Base-by-base conservation (phyloP, 306 rosid genomes). In the Elaeagnus macrophylla region DNA sequence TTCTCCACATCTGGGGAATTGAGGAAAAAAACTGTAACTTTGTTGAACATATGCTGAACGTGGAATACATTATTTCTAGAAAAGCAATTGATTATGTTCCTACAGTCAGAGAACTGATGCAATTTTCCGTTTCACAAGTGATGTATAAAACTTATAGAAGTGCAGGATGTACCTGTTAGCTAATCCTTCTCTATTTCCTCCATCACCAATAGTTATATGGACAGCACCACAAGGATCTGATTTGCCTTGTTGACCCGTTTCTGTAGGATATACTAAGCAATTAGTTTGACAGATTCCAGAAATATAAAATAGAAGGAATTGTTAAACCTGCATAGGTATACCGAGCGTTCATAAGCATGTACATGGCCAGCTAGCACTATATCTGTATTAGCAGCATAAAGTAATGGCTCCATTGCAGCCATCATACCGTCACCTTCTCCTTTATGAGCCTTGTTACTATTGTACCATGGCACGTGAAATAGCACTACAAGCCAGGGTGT, bases 401-500 rank as follows among this genome's bases (percentile, higher is more conserved):
- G 83, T 72, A 89, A 69, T 10, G 89, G 93, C 75, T 89, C 97
- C 72, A 89, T 76, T 59, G 86, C 60, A 56, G 67, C 65, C 97
- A 85, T 85, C 97, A 89, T 89, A 38, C 47, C 62, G 18, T 60
- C 57, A 52, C 95, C 95, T 71, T 89, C 95, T n/a, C 94, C 87
- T 70, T 64, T 84, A 67, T 89, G 97, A 56, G 97, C 97, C 58
- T 63, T 75, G 69, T 89, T 89, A 61, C 94, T 89, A 44, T 85
- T 89, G 76, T 89, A 89, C 97, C 97, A 89, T 53, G 97, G 97
- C 43, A 81, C 94, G 72, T 89, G 97, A 61, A 83, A 80, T 43
- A 78, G 57, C 65, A 71, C 97, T 36, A 89, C 48, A 38, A 89
- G 66, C 97, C 97, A 89, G 11, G 97, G 97, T 15, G 95, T 85